A percentile compares a stretch with the other conserved stretches of the same genome.
These are phyloP conservation scores for Ceratocystiopsis sp. DNA, from an alignment of 2,329 filamentous ascomycete genomes.

Conservation along the genomic window DNA sequence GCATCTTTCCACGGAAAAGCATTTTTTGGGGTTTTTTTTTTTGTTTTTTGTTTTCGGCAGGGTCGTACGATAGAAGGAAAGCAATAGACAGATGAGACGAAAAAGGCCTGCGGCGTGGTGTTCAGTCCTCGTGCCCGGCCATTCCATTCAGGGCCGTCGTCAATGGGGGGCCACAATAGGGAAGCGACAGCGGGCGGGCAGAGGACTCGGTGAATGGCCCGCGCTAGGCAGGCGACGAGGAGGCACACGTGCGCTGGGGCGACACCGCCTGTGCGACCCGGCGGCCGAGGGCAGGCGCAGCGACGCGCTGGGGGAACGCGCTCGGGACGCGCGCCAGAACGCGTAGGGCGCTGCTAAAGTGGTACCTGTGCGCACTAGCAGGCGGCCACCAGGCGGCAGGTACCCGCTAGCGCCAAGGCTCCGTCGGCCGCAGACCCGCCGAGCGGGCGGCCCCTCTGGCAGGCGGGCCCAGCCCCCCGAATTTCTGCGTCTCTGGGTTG, in stretches of 20 bases:
- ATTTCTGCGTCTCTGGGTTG: neutral
- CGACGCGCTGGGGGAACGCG: neutral
- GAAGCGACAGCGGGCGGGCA: too few species aligned
- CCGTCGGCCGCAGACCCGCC: constrained; percentile 1
- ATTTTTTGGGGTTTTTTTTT: too few species aligned
- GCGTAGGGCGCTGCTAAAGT: constrained; percentile 2
- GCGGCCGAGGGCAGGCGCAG: neutral
- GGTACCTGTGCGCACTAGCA: neutral
- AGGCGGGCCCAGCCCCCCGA: constrained; percentile 6
- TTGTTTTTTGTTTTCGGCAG: too few species aligned
- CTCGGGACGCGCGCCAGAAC: neutral
- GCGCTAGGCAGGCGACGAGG: too few species aligned
- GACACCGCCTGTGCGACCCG: too few species aligned
- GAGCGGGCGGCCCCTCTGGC: neutral
- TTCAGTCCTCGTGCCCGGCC: too few species aligned
- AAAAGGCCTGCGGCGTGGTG: neutral
- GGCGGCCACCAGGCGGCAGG: neutral
- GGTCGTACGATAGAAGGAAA: neutral
- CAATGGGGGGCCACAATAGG: too few species aligned
- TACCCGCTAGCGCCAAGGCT: constrained; percentile 2
- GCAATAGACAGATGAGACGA: neutral
- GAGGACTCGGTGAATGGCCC: too few species aligned
- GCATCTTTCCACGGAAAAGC: too few species aligned
- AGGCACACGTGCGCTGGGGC: too few species aligned
- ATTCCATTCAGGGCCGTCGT: too few species aligned